Conservation (phyloP, 2,329 filamentous ascomycete species). For the Chrysoporthe puriensis region DNA sequence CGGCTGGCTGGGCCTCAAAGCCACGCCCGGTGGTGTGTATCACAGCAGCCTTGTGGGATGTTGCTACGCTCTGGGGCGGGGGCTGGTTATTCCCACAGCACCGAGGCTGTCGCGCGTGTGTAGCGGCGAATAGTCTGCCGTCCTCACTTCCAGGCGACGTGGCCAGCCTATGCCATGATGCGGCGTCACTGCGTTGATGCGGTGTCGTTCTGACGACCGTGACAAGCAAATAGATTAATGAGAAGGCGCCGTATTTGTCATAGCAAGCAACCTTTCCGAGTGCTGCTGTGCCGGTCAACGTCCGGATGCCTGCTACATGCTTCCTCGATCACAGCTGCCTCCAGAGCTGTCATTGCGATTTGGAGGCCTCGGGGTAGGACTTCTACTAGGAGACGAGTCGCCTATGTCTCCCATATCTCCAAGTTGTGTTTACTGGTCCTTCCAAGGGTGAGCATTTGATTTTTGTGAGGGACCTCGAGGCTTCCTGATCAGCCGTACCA, state of each 20-base stretch:
- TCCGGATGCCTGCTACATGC: background rate
- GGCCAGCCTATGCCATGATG: slow-evolving; percentile 1
- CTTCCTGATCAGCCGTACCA: background rate
- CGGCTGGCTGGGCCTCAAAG: slow-evolving; percentile 5
- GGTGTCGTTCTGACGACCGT: background rate
- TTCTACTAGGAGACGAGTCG: background rate
- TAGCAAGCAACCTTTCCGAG: background rate
- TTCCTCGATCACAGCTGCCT: background rate
- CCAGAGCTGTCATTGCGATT: background rate
- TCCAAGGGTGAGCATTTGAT: background rate
- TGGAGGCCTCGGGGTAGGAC: background rate
- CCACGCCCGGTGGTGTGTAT: background rate
- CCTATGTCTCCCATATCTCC: background rate
- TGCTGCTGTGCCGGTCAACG: background rate
- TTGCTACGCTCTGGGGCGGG: background rate
- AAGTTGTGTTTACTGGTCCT: background rate
- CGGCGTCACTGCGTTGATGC: no score
- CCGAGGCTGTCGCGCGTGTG: slow-evolving; percentile 1
- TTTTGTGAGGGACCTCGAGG: background rate
- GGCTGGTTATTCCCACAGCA: background rate
- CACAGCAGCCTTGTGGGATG: slow-evolving; percentile 10
- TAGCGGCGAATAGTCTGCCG: slow-evolving; percentile 1
- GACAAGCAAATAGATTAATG: background rate
- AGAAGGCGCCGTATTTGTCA: background rate
- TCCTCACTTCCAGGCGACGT: background rate